Conservation (phyloP, 306 rosid genomes). For the Lagenaria siceraria region DNA sequence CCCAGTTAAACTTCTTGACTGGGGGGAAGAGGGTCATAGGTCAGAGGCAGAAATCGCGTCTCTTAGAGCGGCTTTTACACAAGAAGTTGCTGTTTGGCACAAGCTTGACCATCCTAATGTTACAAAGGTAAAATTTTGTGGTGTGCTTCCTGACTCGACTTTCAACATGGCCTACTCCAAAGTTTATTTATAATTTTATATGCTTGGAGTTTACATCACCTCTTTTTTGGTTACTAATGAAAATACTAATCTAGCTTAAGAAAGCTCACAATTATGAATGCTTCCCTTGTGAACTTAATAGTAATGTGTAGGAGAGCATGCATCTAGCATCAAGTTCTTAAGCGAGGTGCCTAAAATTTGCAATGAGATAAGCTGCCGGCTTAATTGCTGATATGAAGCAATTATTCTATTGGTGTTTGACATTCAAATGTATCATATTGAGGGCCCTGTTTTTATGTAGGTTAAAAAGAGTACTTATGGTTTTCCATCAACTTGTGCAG, state of each 20-base stretch:
- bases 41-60: slow-evolving; percentile 96
- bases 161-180: not conserved
- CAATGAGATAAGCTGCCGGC: not conserved
- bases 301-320: not conserved
- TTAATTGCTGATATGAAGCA: not conserved
- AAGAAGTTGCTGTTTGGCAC: slow-evolving; percentile 99
- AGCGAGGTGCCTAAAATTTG: not conserved
- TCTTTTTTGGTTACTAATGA: not conserved
- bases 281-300: not conserved
- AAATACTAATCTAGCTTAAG: not conserved
- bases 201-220: not conserved
- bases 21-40: slow-evolving; percentile 99
- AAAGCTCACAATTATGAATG: not conserved
- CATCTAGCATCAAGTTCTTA: not conserved
- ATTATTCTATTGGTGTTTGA: not conserved
- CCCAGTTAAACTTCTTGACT: slow-evolving; percentile 89
- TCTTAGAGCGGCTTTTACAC: slow-evolving; percentile 88
- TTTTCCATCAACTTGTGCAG: slow-evolving; percentile 32
- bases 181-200: not conserved
- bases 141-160: not conserved
- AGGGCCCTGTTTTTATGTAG: not conserved
- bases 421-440: not conserved
- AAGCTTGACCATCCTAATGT: slow-evolving; percentile 98
- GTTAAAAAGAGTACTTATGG: not conserved
- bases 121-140: slow-evolving; percentile 47